These are phyloP conservation scores for Pisolithus tinctorius DNA, from an alignment of 768 basidiomycete genomes.

Conservation along the genomic window DNA sequence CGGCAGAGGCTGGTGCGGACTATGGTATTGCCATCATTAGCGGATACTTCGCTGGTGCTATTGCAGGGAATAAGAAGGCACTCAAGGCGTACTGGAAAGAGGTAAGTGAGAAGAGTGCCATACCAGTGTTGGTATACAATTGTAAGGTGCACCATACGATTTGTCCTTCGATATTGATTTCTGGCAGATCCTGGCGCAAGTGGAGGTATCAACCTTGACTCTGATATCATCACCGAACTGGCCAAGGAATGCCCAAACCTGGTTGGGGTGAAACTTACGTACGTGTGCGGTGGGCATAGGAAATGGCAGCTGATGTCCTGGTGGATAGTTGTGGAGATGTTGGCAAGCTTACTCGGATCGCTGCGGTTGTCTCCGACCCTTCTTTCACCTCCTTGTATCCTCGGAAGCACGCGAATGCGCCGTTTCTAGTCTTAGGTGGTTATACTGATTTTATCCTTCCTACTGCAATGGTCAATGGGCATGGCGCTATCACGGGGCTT, in stretches of 20 bases:
- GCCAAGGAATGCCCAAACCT: constrained; percentile 72
- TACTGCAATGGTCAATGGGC: constrained; percentile 62
- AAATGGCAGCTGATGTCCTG: constrained; percentile 5
- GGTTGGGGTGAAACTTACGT: constrained; percentile 87
- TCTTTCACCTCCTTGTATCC: constrained; percentile 55
- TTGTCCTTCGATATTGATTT: background rate
- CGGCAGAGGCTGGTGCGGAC: constrained; percentile 82
- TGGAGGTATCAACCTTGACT: constrained; percentile 88
- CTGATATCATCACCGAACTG: constrained; percentile 77
- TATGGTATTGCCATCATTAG: constrained; percentile 79
- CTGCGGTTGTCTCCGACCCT: constrained; percentile 53
- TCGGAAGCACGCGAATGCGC: constrained; percentile 56
- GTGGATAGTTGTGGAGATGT: constrained; percentile 75
- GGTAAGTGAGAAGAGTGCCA: constrained; percentile 70
- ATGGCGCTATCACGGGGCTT: constrained; percentile 89
- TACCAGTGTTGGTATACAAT: constrained; percentile 87
- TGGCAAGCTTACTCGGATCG: constrained; percentile 84
- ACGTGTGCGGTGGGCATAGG: constrained; percentile 24
- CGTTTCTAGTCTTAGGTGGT: constrained; percentile 83
- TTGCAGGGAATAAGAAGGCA: constrained; percentile 54
- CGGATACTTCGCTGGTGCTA: constrained; percentile 80
- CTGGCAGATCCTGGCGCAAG: constrained; percentile 78
- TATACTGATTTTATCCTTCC: constrained; percentile 80
- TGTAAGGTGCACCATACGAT: constrained; percentile 38
- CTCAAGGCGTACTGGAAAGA: constrained; percentile 76